These are phyloP conservation scores for Carex parvula DNA, from an alignment of 176 grass and related monocot species.

Conservation along the genomic window DNA sequence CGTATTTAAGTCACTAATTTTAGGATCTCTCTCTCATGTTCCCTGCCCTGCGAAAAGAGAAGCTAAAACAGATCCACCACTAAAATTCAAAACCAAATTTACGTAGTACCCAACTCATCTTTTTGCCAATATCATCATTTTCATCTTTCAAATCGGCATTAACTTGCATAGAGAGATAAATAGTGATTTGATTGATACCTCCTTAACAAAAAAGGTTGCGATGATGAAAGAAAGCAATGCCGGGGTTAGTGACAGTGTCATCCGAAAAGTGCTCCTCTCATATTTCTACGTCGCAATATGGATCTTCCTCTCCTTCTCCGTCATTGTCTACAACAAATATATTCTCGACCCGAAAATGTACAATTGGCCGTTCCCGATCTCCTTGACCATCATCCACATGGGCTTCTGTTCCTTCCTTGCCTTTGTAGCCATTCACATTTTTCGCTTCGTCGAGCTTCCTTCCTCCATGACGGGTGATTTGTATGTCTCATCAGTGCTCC, in stretches of 20 bases:
- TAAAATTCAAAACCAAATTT: constrained; percentile 10
- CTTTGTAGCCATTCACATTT: constrained; percentile 56
- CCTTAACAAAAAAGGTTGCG: neutral
- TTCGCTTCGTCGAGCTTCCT: constrained; percentile 68
- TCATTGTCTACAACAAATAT: constrained; percentile 99
- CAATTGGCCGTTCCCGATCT: constrained; percentile 97
- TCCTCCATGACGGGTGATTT: constrained; percentile 63
- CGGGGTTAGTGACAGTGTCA: constrained; percentile 34
- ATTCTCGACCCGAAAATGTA: constrained; percentile 99
- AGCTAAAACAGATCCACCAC: neutral
- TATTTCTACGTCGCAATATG: constrained; percentile 76
- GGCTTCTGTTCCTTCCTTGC: constrained; percentile 84
- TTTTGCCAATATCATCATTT: neutral
- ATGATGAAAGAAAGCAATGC: constrained; percentile 38
- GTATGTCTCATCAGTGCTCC: constrained; percentile 67
- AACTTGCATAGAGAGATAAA: neutral
- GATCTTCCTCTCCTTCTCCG: constrained; percentile 95
- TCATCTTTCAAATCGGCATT: neutral
- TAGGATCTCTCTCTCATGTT: neutral
- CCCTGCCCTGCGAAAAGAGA: neutral
- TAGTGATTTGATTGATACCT: neutral
- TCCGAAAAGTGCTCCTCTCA: constrained; percentile 68
- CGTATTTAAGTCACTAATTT: neutral
- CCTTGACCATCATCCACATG: constrained; percentile 96
- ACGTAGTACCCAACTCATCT: constrained; percentile 13